Percentiles rank a stretch among this genome's conserved stretches.
phyloP scores from a whole-genome alignment of 2,329 filamentous ascomycete genomes.

The Sporothrix brasiliensis region DNA sequence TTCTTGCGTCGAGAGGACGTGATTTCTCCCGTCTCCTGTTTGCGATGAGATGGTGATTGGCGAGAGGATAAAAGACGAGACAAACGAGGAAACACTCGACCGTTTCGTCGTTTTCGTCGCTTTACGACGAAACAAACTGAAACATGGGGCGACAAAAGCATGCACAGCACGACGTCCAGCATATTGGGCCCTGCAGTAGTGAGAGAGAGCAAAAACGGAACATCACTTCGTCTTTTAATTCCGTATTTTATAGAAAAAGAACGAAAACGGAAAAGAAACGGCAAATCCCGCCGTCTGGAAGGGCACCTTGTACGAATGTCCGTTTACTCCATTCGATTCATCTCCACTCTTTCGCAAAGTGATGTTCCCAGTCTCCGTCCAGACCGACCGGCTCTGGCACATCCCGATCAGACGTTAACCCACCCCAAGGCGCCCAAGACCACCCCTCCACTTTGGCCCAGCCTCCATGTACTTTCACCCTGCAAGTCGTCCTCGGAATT shows the following conservation, averaged over 20 bases:
- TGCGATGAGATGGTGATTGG: conserved; percentile 15
- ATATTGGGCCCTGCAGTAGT: background rate
- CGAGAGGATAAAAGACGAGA: background rate
- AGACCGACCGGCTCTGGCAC: conserved; percentile 7
- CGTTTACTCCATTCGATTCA: background rate
- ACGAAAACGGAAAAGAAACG: conserved; percentile 10
- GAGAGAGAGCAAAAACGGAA: too few species aligned
- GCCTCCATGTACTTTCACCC: background rate
- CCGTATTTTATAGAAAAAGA: too few species aligned
- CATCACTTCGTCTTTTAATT: too few species aligned
- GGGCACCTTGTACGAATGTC: background rate
- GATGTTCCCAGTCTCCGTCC: background rate
- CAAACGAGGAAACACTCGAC: conserved; percentile 6
- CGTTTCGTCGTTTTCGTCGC: background rate
- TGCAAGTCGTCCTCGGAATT: too few species aligned
- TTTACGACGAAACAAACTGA: conserved; percentile 26
- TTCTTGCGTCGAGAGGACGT: too few species aligned
- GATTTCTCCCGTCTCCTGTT: background rate
- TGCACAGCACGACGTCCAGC: background rate
- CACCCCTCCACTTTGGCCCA: conserved; percentile 18
- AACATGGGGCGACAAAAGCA: conserved; percentile 21
- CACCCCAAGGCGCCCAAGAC: background rate
- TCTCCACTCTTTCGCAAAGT: background rate
- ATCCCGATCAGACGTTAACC: conserved; percentile 24
- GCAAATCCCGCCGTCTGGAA: conserved; percentile 6